Base-by-base conservation (phyloP, 2,329 filamentous ascomycete species). In the Monilinia vaccinii-corymbosi region DNA sequence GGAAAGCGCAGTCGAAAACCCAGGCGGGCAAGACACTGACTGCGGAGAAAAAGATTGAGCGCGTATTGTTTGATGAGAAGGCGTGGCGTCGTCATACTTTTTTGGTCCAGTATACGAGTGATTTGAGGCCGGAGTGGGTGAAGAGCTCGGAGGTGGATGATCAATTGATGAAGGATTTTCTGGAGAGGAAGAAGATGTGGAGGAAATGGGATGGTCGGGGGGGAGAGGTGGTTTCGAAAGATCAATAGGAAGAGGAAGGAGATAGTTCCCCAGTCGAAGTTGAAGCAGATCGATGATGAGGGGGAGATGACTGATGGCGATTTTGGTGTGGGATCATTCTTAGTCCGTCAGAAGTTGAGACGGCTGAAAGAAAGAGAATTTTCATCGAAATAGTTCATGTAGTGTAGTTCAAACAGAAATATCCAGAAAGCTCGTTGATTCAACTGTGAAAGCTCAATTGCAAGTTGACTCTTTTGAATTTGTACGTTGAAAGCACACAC, bases 91-190 rank as follows among this genome's bases (percentile, higher is more conserved):
- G 14, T 25, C 8, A 25, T 28, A 9, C 0, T 3, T 28, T 21
- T 31, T 31, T 42, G 36, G 18, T 42, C 7, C 4, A 42, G 11
- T 42, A 9, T 28, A 21, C 25, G 34, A 52, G 18, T 6, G 8
- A 31, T 7, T 21, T 31, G 8, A 52, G 25, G 25, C 36, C 50
- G 1, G 36, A 42, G 25, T 52, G 11, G 25, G 11, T 52, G 23
- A 16, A 31, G 36, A 42, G 8, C 18, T 14, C 6, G 18, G 11
- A 10, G 7, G 50, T 52, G 23, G 8, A 5, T 52, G 2, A 31
- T 4, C 3, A 4, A 1, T 7, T 31, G 1, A 2, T 28, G 4
- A 14, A 2, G 16, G 11, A 42, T 0, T 42, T 42, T 11, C 1
- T 31, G 3, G 13, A 1, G 2, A 52, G 23, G 18, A 42, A 21